A percentile compares a stretch with the other conserved stretches of the same genome.
Conservation (phyloP, 2,329 filamentous ascomycete genomes). For the Coniella vitis region DNA sequence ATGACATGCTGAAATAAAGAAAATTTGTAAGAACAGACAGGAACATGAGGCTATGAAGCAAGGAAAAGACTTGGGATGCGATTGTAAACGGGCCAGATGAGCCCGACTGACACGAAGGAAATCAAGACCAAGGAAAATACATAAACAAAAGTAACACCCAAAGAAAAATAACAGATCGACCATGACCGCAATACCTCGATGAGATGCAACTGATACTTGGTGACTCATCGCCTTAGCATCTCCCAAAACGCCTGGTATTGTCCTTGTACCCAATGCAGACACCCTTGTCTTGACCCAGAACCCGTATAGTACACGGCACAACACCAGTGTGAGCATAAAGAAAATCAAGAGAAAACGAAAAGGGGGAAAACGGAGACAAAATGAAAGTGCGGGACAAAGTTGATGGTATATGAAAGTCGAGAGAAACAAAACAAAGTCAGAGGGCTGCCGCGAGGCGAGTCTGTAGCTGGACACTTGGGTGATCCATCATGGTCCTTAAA, state of each 20-base stretch:
- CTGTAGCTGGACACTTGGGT: constrained; percentile 10
- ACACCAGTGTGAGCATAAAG: background rate
- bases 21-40: too few relatives aligned
- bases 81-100: too few relatives aligned
- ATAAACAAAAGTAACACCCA: too few relatives aligned
- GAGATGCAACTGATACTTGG: constrained; percentile 1
- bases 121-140: too few relatives aligned
- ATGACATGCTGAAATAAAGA: too few relatives aligned
- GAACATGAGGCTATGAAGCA: too few relatives aligned
- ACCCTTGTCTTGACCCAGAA: background rate
- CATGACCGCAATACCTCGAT: constrained; percentile 1
- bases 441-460: constrained; percentile 14
- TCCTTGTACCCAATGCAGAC: constrained; percentile 18
- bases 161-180: background rate
- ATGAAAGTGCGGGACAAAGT: too few relatives aligned
- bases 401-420: too few relatives aligned
- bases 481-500: constrained; percentile 8
- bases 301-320: background rate
- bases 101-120: too few relatives aligned
- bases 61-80: too few relatives aligned
- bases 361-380: constrained; percentile 1
- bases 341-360: background rate
- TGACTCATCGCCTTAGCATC: background rate
- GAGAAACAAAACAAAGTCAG: background rate
- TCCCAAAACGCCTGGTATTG: constrained; percentile 29